Percentiles rank a stretch among this genome's conserved stretches.
These are phyloP conservation scores for Brassica balearica DNA, from an alignment of 441 rosid genomes.

Conservation along the genomic window DNA sequence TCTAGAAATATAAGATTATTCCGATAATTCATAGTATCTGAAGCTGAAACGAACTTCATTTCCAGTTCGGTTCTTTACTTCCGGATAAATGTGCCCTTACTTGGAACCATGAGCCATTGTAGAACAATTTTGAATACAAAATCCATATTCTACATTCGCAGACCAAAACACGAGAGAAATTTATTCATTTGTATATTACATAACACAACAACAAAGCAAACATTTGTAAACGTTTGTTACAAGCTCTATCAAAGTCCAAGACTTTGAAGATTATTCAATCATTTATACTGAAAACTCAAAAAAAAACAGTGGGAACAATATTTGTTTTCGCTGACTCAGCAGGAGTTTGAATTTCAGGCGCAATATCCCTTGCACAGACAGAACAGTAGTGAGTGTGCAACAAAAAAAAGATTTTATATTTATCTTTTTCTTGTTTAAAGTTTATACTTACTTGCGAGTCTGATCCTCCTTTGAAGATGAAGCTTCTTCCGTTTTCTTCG, in stretches of 20 bases:
- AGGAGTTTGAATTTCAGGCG: background rate
- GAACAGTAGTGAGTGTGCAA: background rate
- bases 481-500: background rate
- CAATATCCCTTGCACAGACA: background rate
- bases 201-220: background rate
- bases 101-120: background rate
- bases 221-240: background rate
- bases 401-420: background rate
- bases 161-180: background rate
- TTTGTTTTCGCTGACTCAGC: background rate
- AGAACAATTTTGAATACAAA: background rate
- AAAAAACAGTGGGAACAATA: too few relatives aligned
- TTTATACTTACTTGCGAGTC: background rate
- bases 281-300: background rate
- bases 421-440: background rate
- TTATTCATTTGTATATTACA: background rate
- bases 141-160: background rate
- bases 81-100: too few relatives aligned
- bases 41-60: too few relatives aligned
- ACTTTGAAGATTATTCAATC: background rate
- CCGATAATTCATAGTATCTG: too few relatives aligned
- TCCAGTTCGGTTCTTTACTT: too few relatives aligned
- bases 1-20: too few relatives aligned
- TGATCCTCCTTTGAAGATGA: slow-evolving; percentile 1
- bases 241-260: slow-evolving; percentile 4